Conservation (phyloP, 305 asterid species). For the Fraxinus dipetala region DNA sequence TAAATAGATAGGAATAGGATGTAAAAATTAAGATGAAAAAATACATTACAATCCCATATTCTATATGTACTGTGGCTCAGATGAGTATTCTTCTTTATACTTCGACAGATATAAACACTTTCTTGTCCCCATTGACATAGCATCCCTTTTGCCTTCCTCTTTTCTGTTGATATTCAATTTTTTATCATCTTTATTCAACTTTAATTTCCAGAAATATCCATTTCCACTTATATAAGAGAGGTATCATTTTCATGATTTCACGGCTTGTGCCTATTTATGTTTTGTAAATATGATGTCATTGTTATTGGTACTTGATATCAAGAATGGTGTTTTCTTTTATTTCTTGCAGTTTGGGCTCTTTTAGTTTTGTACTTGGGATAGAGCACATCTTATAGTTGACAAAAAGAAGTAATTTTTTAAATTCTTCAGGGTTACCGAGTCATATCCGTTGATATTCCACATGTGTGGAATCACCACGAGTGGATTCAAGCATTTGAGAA, state of each 20-base stretch:
- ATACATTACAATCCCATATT: not conserved
- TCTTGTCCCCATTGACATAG: not conserved
- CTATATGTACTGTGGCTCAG: not conserved
- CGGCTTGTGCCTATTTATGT: not conserved
- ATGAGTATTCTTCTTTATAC: not conserved
- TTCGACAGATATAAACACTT: not conserved
- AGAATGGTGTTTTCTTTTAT: constrained; percentile 1
- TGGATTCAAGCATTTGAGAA: constrained; percentile 96
- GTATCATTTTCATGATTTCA: not conserved
- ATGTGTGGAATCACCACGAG: constrained; percentile 86
- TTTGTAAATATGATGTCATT: not conserved
- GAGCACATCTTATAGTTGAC: not conserved
- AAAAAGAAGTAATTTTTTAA: constrained; percentile 7
- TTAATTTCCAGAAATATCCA: not conserved
- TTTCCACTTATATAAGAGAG: not conserved
- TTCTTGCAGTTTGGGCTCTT: not conserved
- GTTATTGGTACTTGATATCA: not conserved
- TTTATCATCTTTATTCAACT: not conserved
- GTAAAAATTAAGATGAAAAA: not conserved
- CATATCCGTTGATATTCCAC: constrained; percentile 90
- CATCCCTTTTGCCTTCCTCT: not conserved
- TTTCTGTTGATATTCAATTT: not conserved
- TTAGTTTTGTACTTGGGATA: not conserved
- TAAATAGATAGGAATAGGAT: not conserved
- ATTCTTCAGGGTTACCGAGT: constrained; percentile 81